These are phyloP conservation scores for Yamadazyma pseudoaaseri DNA, from an alignment of 1,139 yeast genomes.

Conservation along the genomic window DNA sequence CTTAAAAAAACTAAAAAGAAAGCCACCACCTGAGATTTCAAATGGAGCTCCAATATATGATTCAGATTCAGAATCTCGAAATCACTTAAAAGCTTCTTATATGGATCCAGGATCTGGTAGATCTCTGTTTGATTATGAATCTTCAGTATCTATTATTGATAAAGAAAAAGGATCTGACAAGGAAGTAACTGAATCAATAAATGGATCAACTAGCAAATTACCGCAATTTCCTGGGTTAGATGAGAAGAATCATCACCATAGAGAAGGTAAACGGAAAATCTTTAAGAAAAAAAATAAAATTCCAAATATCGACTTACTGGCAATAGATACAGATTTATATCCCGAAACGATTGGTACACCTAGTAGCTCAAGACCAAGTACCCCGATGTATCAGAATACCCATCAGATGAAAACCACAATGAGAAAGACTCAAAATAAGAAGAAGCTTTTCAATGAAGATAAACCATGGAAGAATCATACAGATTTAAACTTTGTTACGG, in stretches of 20 bases:
- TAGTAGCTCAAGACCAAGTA: constrained; percentile 16
- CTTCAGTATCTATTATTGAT: constrained; percentile 3
- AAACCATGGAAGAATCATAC: constrained; percentile 95
- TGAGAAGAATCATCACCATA: constrained; percentile 10
- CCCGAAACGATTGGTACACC: constrained; percentile 12
- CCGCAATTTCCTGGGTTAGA: constrained; percentile 30
- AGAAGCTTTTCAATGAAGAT: constrained; percentile 70
- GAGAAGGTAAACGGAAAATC: constrained; percentile 5
- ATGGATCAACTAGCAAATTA: constrained; percentile 13
- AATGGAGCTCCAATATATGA: background rate
- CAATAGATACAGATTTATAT: constrained; percentile 16
- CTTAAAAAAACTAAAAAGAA: constrained; percentile 18
- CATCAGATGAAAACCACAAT: constrained; percentile 64
- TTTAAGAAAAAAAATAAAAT: constrained; percentile 9
- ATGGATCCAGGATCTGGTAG: constrained; percentile 13
- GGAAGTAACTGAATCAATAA: constrained; percentile 9
- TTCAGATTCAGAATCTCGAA: background rate
- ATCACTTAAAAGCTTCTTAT: constrained; percentile 1
- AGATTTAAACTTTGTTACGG: constrained; percentile 59
- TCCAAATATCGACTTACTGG: constrained; percentile 16
- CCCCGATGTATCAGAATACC: constrained; percentile 20
- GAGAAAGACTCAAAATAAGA: constrained; percentile 55
- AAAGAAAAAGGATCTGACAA: constrained; percentile 12
- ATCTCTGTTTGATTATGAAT: constrained; percentile 15
- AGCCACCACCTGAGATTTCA: constrained; percentile 25